Evolutionary conservation across 1,284 basidiomycete genomes (phyloP).

Genomic region (Ceratobasidium sp.): DNA sequence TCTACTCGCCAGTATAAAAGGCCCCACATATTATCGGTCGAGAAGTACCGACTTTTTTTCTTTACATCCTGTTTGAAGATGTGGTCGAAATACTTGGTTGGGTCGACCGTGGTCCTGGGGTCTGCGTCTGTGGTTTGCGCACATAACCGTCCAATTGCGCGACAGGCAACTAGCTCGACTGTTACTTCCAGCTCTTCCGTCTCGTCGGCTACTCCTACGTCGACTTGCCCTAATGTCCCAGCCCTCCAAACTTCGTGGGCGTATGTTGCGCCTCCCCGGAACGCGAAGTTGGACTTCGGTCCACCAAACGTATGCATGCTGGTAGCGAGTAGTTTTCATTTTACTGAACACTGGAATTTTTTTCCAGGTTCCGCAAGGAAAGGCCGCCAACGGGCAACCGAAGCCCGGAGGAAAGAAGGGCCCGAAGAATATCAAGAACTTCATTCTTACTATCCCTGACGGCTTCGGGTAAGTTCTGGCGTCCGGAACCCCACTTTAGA

Average conservation of each 20-base stretch:
- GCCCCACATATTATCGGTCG: not conserved
- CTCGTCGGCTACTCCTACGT: too few species aligned
- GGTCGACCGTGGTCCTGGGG: conserved; percentile 8
- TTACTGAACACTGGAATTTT: not conserved
- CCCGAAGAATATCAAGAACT: conserved; percentile 48
- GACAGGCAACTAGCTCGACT: conserved; percentile 16
- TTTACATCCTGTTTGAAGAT: conserved; percentile 3
- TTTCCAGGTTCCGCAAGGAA: conserved; percentile 20
- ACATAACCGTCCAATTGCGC: conserved; percentile 25
- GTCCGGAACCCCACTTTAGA: not conserved
- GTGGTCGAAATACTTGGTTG: conserved; percentile 36
- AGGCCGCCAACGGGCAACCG: conserved; percentile 31
- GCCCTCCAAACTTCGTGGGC: conserved; percentile 34
- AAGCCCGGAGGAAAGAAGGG: conserved; percentile 13
- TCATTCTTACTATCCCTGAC: conserved; percentile 51
- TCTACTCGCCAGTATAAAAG: not conserved
- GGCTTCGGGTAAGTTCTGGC: conserved; percentile 51
- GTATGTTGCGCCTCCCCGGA: conserved; percentile 35
- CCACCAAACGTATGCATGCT: conserved; percentile 18
- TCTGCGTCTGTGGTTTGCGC: conserved; percentile 36
- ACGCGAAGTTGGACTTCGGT: conserved; percentile 38
- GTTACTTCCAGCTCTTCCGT: conserved; percentile 15
- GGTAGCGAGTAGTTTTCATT: not conserved
- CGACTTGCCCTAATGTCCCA: conserved; percentile 37
- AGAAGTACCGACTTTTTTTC: not conserved